Evolutionary conservation across 257 asterid genomes (phyloP).

Genomic region (Capsicum rhomboideum): DNA sequence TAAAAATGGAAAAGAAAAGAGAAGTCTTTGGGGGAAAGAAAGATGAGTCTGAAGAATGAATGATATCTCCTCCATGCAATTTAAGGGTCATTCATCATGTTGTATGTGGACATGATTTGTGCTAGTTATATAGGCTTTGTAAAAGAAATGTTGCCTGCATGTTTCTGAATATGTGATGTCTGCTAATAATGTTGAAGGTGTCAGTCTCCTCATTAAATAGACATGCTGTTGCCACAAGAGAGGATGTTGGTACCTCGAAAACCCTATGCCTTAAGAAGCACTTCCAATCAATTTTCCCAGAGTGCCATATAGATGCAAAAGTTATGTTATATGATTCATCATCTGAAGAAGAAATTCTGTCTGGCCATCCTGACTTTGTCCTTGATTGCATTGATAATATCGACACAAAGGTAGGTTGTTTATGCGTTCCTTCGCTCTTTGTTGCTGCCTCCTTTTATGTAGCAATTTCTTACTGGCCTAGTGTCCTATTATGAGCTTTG

Average conservation of each 20-base stretch:
- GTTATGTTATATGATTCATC: constrained; percentile 76
- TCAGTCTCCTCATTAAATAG: constrained; percentile 93
- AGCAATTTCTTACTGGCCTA: not conserved
- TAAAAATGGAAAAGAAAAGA: not conserved
- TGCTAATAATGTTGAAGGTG: constrained; percentile 41
- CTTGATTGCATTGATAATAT: constrained; percentile 95
- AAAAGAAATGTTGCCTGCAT: not conserved
- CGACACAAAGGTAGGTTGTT: constrained; percentile 72
- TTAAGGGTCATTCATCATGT: not conserved
- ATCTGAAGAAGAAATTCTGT: constrained; percentile 84
- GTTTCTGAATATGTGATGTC: not conserved
- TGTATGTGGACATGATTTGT: not conserved
- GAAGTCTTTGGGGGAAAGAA: not conserved
- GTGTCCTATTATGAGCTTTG: not conserved
- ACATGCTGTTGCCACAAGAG: constrained; percentile 95
- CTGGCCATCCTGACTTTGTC: constrained; percentile 84
- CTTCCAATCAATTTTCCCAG: constrained; percentile 74
- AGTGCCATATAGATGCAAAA: constrained; percentile 82
- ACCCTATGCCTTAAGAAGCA: constrained; percentile 87
- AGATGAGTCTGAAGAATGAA: not conserved
- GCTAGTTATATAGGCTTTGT: not conserved
- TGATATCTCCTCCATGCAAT: not conserved
- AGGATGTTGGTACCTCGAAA: constrained; percentile 90
- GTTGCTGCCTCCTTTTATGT: not conserved
- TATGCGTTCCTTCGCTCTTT: not conserved